These are phyloP conservation scores for Citrus hindsii DNA, from an alignment of 345 rosid genomes.

Conservation along the genomic window DNA sequence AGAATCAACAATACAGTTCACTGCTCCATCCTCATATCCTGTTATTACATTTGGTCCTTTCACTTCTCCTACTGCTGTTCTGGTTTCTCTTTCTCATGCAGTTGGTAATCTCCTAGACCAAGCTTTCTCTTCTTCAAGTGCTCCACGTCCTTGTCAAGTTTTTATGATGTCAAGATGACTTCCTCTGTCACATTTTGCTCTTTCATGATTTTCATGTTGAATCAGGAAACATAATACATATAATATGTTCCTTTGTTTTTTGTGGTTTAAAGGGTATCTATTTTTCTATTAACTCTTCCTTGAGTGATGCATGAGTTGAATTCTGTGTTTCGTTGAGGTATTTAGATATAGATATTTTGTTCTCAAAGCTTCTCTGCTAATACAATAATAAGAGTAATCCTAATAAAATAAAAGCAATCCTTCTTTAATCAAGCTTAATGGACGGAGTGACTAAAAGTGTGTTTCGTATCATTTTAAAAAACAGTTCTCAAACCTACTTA, in stretches of 20 bases:
- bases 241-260: too few relatives aligned
- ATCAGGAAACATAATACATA: background rate
- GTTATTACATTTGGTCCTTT: conserved; percentile 86
- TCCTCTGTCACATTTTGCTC: background rate
- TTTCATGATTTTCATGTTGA: background rate
- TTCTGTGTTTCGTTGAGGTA: background rate
- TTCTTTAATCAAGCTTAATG: background rate
- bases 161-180: conserved; percentile 1
- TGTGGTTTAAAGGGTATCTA: background rate
- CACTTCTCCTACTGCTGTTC: conserved; percentile 63
- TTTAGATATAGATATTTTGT: too few relatives aligned
- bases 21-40: conserved; percentile 62
- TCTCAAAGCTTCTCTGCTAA: background rate
- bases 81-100: conserved; percentile 72
- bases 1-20: conserved; percentile 44
- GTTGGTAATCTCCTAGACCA: conserved; percentile 49
- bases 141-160: background rate
- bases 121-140: background rate
- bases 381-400: background rate
- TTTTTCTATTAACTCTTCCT: background rate
- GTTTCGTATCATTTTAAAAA: background rate
- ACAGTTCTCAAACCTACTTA: background rate
- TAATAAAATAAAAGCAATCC: background rate
- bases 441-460: too few relatives aligned
- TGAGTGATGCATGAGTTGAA: background rate